Evolutionary conservation across 345 rosid genomes (phyloP), one percentile per base, ranked within the genome.

Genomic region (Boechera divaricarpa): DNA sequence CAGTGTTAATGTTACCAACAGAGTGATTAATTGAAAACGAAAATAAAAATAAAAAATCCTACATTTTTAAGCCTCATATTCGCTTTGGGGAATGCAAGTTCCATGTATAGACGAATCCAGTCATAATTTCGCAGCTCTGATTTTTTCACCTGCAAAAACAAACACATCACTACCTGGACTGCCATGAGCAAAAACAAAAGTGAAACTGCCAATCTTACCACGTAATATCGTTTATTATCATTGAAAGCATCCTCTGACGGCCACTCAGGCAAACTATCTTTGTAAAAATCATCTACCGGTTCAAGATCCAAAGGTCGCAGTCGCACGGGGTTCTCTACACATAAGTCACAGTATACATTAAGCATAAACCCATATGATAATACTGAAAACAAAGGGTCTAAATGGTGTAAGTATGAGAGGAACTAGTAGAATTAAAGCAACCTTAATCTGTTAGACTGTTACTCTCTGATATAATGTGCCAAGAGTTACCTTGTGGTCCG

Each of bases 91-190:
- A 70, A 58, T 44, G 75, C 75, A 70, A 58, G 57, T 21, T 70
- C 45, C 18, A 58, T 2, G 75, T 70, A 70, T 9, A 70, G 8
- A 45, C 26, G 75, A 47, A 70, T 47, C 48, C 75, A 70, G 10
- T 71, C 67, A 47, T 45, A 2, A 47, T 45, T 47, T 33, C 3
- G 57, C 10, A 70, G 5, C 67, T 70, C 67, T 13, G 66, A 58
- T 33, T 32, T 33, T 16, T 33, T 70, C 15, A 70, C 5, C 65
- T 53, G 61, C 13, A 9, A 52, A 66, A 36, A 0, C 38, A 64
- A 29, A 64, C 8, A 54, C 13, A 68, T 26, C 12, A 53, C 18
- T 6, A 32, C 12, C 12, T 67, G 24, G 5, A 36, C 13, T 12
- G 9, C 7, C 16, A 11, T 10, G 10, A 31, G 18, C 18, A 21